A percentile compares a stretch with the other conserved stretches of the same genome.
These are phyloP conservation scores for Helminthosporium solani DNA, from an alignment of 2,329 filamentous ascomycete genomes.

Conservation along the genomic window DNA sequence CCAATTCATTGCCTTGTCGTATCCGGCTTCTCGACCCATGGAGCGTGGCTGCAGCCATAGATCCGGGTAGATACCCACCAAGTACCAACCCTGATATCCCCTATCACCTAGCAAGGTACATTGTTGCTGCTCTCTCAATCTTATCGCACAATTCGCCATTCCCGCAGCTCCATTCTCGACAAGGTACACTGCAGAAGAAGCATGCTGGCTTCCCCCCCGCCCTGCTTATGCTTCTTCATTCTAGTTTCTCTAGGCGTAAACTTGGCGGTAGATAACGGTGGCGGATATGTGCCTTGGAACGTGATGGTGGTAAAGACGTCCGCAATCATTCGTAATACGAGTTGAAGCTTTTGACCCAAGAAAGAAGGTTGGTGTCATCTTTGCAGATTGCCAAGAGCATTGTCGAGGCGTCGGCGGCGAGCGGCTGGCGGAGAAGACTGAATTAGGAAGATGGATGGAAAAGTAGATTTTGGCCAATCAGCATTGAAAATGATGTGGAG, in stretches of 20 bases:
- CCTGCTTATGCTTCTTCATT: background rate
- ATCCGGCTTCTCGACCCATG: background rate
- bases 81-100: background rate
- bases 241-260: background rate
- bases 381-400: background rate
- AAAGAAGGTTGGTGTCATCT: background rate
- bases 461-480: constrained; percentile 1
- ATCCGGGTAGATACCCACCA: background rate
- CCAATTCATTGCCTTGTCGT: background rate
- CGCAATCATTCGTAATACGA: background rate
- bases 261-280: background rate
- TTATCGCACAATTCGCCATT: background rate
- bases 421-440: background rate
- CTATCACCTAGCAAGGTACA: background rate
- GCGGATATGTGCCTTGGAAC: background rate
- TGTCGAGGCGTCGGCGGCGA: background rate
- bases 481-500: background rate
- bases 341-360: background rate
- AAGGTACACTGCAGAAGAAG: background rate
- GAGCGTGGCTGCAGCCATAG: background rate
- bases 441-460: background rate
- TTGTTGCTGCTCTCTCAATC: background rate
- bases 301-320: background rate
- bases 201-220: background rate
- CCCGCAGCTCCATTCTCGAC: background rate